Base-by-base conservation (phyloP, 2,329 filamentous ascomycete species). In the Septoria linicola region DNA sequence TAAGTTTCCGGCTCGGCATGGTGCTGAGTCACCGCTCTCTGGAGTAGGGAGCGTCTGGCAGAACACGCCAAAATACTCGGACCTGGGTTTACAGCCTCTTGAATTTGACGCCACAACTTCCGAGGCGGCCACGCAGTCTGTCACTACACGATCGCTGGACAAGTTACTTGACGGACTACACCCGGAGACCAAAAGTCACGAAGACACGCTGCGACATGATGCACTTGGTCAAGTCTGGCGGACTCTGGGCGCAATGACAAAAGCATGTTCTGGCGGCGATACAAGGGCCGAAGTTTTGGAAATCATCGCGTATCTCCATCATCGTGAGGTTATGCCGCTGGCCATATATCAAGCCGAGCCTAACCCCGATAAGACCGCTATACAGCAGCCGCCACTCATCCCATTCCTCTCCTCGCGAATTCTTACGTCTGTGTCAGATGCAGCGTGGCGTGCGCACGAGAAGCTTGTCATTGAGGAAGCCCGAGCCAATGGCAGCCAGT, bases 381-480 rank as follows among this genome's bases (percentile, higher is more conserved):
- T 75, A 4, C 73, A 71, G 48, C 74, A 76, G 53, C 75, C 76
- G 23, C 76, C 76, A 3, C 71, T 72, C 4, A 66, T 78, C 3
- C 71, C 75, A 46, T 61, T 77, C 23, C 63, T 79, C 0, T 76
- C 73, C 2, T 72, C 73, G 3, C 69, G 72, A 14, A 78, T 79
- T 27, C 60, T 78, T 20, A 74, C 72, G 0, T 73, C 75, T 3
- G 60, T 79, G 27, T 76, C 76, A 3, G 76, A 79, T 62, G 76
- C 76, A 2, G 71, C 71, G 1, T 78, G 74, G 76, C 69, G 68
- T 43, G 74, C 73, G 5, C 73, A 75, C 42, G 73, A 77, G 58
- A 61, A 63, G 45, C 47, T 63, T 2, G 59, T 63, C 8, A 40
- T 61, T 1, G 63, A 65, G 32, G 58, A 63, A 37, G 59, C 63